Base-by-base conservation (phyloP, 352 stramenopile species). In the Peronospora belbahrii region DNA sequence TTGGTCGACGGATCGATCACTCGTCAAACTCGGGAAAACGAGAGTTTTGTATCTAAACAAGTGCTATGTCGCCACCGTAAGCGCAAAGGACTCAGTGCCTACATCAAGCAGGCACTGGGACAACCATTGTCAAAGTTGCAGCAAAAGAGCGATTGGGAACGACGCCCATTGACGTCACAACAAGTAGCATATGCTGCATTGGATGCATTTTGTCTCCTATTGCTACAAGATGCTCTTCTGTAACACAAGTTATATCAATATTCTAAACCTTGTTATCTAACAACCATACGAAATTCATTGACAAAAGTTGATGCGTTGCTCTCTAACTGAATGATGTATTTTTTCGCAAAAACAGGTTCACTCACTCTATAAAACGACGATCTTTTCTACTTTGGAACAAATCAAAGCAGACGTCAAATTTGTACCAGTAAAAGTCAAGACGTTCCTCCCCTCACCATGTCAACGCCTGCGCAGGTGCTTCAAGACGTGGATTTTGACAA, bases 141-240 rank as follows among this genome's bases (percentile, higher is more conserved):
- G 47, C 80, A 91, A 58, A 73, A 65, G 33, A 87, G 73, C 49
- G 74, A 91, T 51, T 91, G 80, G 80, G 74, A 85, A 34, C 53
- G 62, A 10, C 72, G 76, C 3, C 80, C 80, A 8, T 52, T 91
- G 39, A 62, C 68, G 6, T 15, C 49, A n/a, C 46, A 74, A 28
- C 80, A 88, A 49, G 51, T 87, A 14, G 36, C 65, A n/a, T 91
- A 91, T 62, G 76, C 80, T 5, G 74, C 80, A 2, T 44, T 81
- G 27, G 80, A 91, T 45, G 80, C 80, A 3, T 88, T 74, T 62
- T 83, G 73, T 36, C 55, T 91, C 27, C 48, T 88, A 24, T 75
- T 97, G 78, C 77, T 87, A 22, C 62, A 81, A 42, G 44, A 72
- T 24, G 48, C 47, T 32, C n/a, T n/a, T n/a, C n/a, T n/a, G n/a